Conservation (phyloP, 192 early-diverging fungal species). For the Gaertneriomyces semiglobifer region DNA sequence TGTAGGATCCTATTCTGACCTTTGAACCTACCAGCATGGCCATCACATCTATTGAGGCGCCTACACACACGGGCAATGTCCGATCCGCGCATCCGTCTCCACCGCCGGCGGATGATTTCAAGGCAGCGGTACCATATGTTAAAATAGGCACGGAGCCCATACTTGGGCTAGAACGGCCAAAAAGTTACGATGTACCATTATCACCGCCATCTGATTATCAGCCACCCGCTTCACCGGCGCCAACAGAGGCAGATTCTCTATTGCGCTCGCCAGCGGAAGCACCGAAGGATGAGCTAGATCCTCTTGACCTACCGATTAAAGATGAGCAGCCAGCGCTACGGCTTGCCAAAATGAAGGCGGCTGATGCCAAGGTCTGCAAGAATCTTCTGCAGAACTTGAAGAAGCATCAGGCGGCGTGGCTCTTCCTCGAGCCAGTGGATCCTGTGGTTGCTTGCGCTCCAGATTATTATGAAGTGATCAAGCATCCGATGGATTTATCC, state of each 20-base stretch:
- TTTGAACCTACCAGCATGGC: no score
- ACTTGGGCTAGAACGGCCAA: neutral
- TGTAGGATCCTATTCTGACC: no score
- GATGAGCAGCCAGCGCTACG: slow-evolving; percentile 4
- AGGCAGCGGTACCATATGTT: slow-evolving; percentile 6
- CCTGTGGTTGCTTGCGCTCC: slow-evolving; percentile 43
- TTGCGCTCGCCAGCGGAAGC: no score
- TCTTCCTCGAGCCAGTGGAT: slow-evolving; percentile 38
- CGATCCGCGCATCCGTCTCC: slow-evolving; percentile 22
- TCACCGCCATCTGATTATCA: slow-evolving; percentile 24
- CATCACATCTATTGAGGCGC: neutral
- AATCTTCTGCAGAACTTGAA: slow-evolving; percentile 21
- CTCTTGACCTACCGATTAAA: neutral
- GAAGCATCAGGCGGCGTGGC: slow-evolving; percentile 32
- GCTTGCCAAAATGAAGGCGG: slow-evolving; percentile 7
- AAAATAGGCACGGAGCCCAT: neutral
- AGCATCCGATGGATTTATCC: slow-evolving; percentile 75
- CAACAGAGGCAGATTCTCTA: neutral
- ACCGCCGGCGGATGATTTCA: slow-evolving; percentile 25
- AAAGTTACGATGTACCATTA: slow-evolving; percentile 1
- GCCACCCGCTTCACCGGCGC: slow-evolving; percentile 7
- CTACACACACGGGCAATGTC: neutral
- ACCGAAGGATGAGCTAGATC: neutral
- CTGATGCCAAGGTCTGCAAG: slow-evolving; percentile 24
- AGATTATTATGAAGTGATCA: slow-evolving; percentile 69